Evolutionary conservation across 495 filamentous ascomycete species (phyloP).

Genomic region (Trypethelium eluteriae): DNA sequence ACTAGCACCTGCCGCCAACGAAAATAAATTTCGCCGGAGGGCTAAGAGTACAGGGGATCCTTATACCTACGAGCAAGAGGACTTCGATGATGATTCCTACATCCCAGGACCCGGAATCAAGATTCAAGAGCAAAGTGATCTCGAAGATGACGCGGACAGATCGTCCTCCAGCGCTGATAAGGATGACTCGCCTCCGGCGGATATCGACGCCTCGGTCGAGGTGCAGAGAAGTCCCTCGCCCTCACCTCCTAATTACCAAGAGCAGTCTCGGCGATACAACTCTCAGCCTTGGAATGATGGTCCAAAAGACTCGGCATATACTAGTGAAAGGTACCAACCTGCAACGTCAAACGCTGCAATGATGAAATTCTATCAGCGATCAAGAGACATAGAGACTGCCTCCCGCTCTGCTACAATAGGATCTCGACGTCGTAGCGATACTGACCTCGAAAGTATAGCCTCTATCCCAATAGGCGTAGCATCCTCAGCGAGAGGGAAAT

Average conservation of each 20-base stretch:
- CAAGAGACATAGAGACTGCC: constrained; percentile 29
- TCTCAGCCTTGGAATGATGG: constrained; percentile 25
- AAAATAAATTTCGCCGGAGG: constrained; percentile 18
- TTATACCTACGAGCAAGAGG: constrained; percentile 19
- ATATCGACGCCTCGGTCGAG: constrained; percentile 17
- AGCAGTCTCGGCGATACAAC: background rate
- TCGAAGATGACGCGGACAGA: constrained; percentile 26
- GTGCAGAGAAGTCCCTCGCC: constrained; percentile 22
- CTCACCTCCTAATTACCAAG: constrained; percentile 13
- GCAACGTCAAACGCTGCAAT: constrained; percentile 33
- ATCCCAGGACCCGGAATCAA: constrained; percentile 31
- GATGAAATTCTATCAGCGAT: constrained; percentile 27
- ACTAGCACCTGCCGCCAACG: constrained; percentile 14
- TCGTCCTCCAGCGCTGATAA: constrained; percentile 17
- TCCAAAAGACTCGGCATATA: constrained; percentile 8
- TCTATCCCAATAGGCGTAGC: constrained; percentile 15
- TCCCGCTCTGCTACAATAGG: constrained; percentile 33
- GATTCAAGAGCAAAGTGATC: constrained; percentile 29
- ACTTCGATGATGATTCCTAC: constrained; percentile 25
- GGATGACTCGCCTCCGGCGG: constrained; percentile 27
- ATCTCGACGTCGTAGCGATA: constrained; percentile 30
- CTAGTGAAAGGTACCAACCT: constrained; percentile 26
- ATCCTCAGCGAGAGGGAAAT: constrained; percentile 21
- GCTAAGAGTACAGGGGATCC: constrained; percentile 31
- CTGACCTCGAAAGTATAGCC: constrained; percentile 29